phyloP scores from a whole-genome alignment of 441 rosid genomes.

The Flueggea neowawraea region DNA sequence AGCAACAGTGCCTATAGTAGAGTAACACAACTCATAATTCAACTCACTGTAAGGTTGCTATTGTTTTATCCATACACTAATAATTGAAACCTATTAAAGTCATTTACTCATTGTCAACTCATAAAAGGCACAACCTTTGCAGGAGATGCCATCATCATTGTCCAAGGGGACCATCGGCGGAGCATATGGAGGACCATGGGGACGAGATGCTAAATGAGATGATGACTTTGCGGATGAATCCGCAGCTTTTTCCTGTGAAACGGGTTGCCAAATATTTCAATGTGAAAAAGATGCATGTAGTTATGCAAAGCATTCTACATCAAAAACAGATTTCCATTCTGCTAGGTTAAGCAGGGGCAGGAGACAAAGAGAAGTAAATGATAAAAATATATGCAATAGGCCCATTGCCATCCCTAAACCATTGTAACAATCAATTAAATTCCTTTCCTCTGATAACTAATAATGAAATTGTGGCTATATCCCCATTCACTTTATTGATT shows the following conservation, averaged over 20 bases:
- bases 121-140: conserved; percentile 46
- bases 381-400: too few species aligned
- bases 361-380: too few species aligned
- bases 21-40: too few species aligned
- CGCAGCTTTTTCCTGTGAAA: conserved; percentile 65
- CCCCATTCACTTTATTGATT: too few species aligned
- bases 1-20: too few species aligned
- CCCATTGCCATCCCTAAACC: too few species aligned
- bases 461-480: too few species aligned
- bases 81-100: neutral
- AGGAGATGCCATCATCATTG: conserved; percentile 14
- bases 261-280: conserved; percentile 3
- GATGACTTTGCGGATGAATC: conserved; percentile 70
- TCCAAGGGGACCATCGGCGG: conserved; percentile 65
- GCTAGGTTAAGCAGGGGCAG: too few species aligned
- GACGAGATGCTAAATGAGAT: conserved; percentile 63
- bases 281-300: neutral
- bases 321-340: neutral
- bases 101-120: neutral
- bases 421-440: too few species aligned
- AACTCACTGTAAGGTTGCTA: too few species aligned
- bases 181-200: conserved; percentile 72
- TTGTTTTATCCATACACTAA: too few species aligned
- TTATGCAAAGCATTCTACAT: neutral
- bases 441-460: too few species aligned